Evolutionary conservation across 768 basidiomycete species (phyloP), one percentile per base, ranked within the genome.

Genomic region (Mycena pura): DNA sequence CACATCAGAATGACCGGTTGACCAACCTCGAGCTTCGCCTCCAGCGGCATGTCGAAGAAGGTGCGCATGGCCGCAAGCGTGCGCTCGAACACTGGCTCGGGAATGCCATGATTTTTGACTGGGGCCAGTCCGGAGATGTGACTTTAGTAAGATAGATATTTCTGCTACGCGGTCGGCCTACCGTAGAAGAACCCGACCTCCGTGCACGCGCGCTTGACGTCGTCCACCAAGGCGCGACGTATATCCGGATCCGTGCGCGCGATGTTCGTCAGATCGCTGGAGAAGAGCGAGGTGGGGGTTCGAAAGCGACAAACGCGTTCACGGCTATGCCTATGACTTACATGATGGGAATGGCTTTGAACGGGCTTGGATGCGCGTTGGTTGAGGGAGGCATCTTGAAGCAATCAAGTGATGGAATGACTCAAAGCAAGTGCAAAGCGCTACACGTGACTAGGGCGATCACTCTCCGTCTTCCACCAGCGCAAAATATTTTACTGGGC

Each of bases 161-260:
- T 9, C 10, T 15, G 15, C 8, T 25, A 24, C 31, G 7, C 2
- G n/a, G n/a, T n/a, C n/a, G n/a, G 45, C 77, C 21, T 63, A 90
- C 90, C 84, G 68, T 95, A 95, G 72, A 95, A 91, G 71, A 96
- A 95, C 1, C 93, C 93, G 6, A 92, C 91, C 50, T 85, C 82
- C 55, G 92, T 86, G 65, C 91, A 93, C 0, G 93, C 93, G 64
- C 90, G 81, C 52, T 89, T 80, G 40, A 95, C 82, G 63, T 84
- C 74, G 22, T 75, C 68, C 0, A 86, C 91, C 1, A 94, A 73
- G 2, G 70, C 73, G 50, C 71, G 68, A 39, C 84, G 80, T 22
- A 76, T 71, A 1, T 28, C 60, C 0, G 78, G 67, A 53, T 86
- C 80, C 3, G 73, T 63, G 45, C 70, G 78, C 13, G 67, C 58